Base-by-base conservation (phyloP, 495 filamentous ascomycete species). In the Xylaria castorea region DNA sequence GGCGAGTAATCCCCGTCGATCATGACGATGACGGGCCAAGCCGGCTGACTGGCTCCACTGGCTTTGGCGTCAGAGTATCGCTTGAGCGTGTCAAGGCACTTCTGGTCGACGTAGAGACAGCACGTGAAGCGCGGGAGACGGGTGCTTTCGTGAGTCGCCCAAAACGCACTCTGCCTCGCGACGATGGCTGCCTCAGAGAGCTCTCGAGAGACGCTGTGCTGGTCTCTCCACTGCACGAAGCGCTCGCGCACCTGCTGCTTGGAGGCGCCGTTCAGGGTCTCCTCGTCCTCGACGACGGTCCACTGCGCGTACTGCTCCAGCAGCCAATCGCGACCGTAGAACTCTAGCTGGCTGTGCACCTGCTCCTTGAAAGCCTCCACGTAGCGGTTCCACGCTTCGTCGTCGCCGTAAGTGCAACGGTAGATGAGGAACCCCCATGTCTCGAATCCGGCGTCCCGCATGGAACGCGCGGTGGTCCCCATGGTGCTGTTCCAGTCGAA, bases 401-500 rank as follows among this genome's bases (percentile, higher is more conserved):
- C 66, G 30, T 75, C 71, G 66, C 48, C 66, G 71, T 75, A 73
- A 55, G 40, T 48, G 25, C 68, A 67, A 44, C 71, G 74, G 50
- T 75, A 75, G 30, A 75, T 42, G 66, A 75, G 71, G 50, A 75
- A 75, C 4, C 74, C 74, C 74, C 71, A 75, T 5, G 61, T 64
- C 20, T 42, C 61, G 38, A 64, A 64, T 20, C 61, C 36, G 2
- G 61, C 44, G 38, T 64, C 38, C 38, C 34, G 36, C 34, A 64
- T 61, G 7, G 8, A 1, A 14, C 22, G 7, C 61, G 38, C 61
- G 2, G 61, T 64, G n/a, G n/a, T 27, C 36, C 61, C 61, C 61
- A 64, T 64, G 6, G 38, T 27, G 61, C n/a, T 6, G n/a, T 44
- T 44, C 61, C 58, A 61, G 5, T 61, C 34, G 38, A 64, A 64